Evolutionary conservation across 2,329 filamentous ascomycete genomes (phyloP).

Genomic region (Calonectria honghensis): DNA sequence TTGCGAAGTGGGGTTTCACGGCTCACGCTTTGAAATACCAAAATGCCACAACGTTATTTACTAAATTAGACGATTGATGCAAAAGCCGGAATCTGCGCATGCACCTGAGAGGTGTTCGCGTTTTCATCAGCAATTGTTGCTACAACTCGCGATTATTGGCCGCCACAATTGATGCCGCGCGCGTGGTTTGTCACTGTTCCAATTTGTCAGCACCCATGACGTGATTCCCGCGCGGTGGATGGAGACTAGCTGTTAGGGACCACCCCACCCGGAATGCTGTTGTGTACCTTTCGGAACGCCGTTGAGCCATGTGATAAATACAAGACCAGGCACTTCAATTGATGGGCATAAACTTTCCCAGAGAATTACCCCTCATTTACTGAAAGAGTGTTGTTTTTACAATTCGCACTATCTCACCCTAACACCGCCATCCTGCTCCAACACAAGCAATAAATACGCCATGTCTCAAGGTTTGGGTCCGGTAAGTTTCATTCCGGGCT

Average conservation of each 20-base stretch:
- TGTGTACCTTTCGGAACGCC: neutral
- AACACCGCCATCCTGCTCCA: too few relatives aligned
- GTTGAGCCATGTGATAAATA: conserved; percentile 8
- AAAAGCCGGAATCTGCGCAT: neutral
- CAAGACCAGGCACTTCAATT: neutral
- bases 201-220: conserved; percentile 34
- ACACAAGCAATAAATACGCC: neutral
- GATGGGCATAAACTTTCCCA: neutral
- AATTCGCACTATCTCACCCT: neutral
- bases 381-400: neutral
- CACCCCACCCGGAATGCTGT: neutral
- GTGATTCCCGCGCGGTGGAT: conserved; percentile 22
- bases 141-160: neutral
- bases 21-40: neutral
- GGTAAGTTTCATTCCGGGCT: neutral
- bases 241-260: conserved; percentile 1
- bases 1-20: neutral
- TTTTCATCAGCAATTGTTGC: neutral
- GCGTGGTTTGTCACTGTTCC: neutral
- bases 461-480: conserved; percentile 22
- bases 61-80: neutral
- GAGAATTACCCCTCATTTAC: neutral
- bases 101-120: neutral
- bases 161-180: conserved; percentile 11
- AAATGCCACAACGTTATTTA: neutral